Percentiles rank a stretch among this genome's conserved stretches.
Conservation (phyloP, 352 stramenopile species). For the Globisporangium acanthophoron region DNA sequence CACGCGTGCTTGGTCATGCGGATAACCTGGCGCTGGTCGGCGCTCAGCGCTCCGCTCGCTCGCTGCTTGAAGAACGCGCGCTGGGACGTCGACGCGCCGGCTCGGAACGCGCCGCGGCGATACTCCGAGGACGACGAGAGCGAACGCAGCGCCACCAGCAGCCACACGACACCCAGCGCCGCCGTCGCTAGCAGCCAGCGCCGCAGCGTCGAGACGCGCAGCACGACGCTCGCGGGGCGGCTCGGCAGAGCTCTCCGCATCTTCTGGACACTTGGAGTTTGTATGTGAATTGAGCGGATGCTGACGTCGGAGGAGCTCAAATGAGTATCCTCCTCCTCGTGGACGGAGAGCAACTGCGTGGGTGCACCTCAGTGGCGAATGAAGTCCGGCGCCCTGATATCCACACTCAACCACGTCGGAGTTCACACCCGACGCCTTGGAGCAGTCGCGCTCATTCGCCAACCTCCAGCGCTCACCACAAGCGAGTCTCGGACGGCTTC, state of each 20-base stretch:
- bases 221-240: not conserved
- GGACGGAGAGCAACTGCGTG: too few relatives aligned
- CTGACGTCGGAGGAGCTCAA: too few relatives aligned
- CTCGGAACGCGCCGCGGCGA: not conserved
- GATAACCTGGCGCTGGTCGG: constrained; percentile 40
- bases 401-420: too few relatives aligned
- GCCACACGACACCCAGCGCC: not conserved
- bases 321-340: too few relatives aligned
- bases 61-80: constrained; percentile 22
- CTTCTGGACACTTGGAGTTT: too few relatives aligned
- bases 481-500: too few relatives aligned
- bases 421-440: too few relatives aligned
- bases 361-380: too few relatives aligned
- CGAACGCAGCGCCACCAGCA: not conserved
- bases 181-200: not conserved
- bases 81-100: not conserved
- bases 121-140: not conserved
- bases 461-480: too few relatives aligned
- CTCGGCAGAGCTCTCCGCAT: not conserved
- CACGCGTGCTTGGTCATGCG: constrained; percentile 54
- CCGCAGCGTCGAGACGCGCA: not conserved
- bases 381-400: too few relatives aligned
- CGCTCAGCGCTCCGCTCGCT: constrained; percentile 15
- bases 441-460: not conserved
- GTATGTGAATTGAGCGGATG: not conserved